These are phyloP conservation scores for Fragilariopsis cylindrus DNA, from an alignment of 108 stramenopile genomes.

Conservation along the genomic window DNA sequence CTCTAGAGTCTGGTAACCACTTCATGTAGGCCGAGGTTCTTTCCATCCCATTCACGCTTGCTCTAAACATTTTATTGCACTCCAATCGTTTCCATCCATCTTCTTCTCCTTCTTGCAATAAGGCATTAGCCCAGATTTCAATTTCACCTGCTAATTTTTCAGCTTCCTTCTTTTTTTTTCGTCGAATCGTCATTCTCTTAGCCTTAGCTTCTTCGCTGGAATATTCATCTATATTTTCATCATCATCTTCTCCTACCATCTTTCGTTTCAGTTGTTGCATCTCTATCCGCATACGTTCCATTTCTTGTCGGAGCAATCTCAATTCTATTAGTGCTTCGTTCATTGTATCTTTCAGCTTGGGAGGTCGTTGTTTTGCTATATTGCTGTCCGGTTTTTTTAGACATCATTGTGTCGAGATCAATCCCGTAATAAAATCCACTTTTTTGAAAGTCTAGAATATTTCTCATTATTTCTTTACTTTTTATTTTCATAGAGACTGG, in stretches of 20 bases:
- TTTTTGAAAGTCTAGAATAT: background rate
- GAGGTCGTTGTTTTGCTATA: constrained; percentile 20
- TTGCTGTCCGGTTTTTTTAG: constrained; percentile 4
- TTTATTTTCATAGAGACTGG: background rate
- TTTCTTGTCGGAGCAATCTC: constrained; percentile 68
- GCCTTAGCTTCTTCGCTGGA: constrained; percentile 28
- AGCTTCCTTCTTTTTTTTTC: constrained; percentile 20
- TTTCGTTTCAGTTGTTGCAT: constrained; percentile 51
- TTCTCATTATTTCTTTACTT: background rate
- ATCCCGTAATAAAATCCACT: constrained; percentile 42
- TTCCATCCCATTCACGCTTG: constrained; percentile 60
- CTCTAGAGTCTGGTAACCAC: constrained; percentile 86
- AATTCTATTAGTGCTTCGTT: constrained; percentile 66
- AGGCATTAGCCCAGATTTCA: constrained; percentile 64
- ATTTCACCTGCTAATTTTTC: constrained; percentile 64
- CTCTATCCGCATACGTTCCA: constrained; percentile 69
- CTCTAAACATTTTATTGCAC: constrained; percentile 65
- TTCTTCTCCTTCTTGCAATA: constrained; percentile 47
- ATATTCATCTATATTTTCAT: constrained; percentile 9
- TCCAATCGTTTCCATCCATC: constrained; percentile 74
- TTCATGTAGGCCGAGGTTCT: constrained; percentile 66
- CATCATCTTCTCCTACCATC: constrained; percentile 21
- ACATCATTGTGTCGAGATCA: constrained; percentile 15
- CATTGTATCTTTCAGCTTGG: constrained; percentile 44
- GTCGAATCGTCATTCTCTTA: constrained; percentile 24